Evolutionary conservation across 768 basidiomycete genomes (phyloP).

Genomic region (Tricholoma sp.): DNA sequence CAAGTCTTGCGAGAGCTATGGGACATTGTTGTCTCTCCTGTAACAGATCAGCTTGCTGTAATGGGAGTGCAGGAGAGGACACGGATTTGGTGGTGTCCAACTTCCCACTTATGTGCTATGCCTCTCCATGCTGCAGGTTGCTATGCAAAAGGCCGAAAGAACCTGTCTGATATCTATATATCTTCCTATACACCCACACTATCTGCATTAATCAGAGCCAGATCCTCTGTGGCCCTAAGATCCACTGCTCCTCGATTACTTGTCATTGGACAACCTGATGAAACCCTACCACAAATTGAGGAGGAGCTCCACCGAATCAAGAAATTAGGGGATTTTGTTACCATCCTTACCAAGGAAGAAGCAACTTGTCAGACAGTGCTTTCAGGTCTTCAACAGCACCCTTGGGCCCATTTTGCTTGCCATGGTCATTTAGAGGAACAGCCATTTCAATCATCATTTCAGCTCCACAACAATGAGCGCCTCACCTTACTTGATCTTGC

Average conservation of each 20-base stretch:
- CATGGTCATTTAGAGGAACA: not conserved
- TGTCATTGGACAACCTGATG: not conserved
- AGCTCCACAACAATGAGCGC: not conserved
- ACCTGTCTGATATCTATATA: not conserved
- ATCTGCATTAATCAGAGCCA: not conserved
- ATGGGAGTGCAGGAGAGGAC: not conserved
- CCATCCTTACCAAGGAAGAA: not conserved
- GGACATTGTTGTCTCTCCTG: not conserved
- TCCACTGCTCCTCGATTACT: not conserved
- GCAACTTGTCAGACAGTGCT: not conserved
- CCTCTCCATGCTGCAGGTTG: conserved; percentile 1
- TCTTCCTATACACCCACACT: not conserved
- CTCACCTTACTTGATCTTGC: not conserved
- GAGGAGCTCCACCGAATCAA: not conserved
- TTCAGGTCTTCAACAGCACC: not conserved
- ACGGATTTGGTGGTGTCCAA: conserved; percentile 2
- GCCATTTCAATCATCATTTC: not conserved
- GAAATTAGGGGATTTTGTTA: not conserved
- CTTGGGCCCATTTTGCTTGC: conserved; percentile 1
- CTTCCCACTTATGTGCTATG: not conserved
- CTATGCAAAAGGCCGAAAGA: not conserved
- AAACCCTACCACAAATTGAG: not conserved
- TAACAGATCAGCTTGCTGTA: not conserved
- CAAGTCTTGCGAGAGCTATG: not conserved
- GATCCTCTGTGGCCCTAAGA: not conserved